These are phyloP conservation scores for Candida silvatica DNA, from an alignment of 805 yeast genomes.

Conservation along the genomic window DNA sequence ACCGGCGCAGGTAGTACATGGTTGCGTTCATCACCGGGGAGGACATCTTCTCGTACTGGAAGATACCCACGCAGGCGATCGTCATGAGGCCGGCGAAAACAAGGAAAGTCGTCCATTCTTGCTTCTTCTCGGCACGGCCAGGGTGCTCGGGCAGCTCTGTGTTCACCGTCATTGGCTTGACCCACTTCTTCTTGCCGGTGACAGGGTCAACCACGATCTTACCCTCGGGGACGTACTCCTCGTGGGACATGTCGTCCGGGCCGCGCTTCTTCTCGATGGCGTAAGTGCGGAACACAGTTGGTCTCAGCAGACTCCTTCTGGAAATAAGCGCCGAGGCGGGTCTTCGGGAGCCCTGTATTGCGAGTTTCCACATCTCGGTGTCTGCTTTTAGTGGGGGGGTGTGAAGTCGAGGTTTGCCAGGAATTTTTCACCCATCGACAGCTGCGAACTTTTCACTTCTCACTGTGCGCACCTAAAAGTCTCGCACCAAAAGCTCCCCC, in stretches of 20 bases:
- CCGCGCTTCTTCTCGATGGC: not conserved
- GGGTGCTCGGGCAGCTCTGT: conserved; percentile 79
- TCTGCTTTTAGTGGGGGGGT: too few relatives aligned
- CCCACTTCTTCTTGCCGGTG: conserved; percentile 14
- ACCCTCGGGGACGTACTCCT: conserved; percentile 13
- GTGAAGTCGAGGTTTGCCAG: too few relatives aligned
- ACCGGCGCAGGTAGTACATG: conserved; percentile 75
- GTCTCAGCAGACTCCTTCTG: too few relatives aligned
- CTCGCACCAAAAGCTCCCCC: not conserved
- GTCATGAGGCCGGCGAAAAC: conserved; percentile 47
- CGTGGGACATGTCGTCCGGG: not conserved
- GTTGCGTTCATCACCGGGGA: conserved; percentile 87
- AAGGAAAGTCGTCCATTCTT: conserved; percentile 33
- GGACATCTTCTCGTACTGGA: conserved; percentile 88
- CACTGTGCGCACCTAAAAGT: not conserved
- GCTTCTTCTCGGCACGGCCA: conserved; percentile 36
- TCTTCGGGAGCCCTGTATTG: too few relatives aligned
- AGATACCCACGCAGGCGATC: conserved; percentile 51
- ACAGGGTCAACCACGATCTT: conserved; percentile 13
- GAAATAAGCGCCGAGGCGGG: too few relatives aligned
- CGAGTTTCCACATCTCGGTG: too few relatives aligned
- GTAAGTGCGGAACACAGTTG: not conserved
- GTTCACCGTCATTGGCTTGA: conserved; percentile 54
- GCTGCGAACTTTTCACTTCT: not conserved
- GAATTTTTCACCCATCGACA: too few relatives aligned